Evolutionary conservation across 345 rosid species (phyloP).

Genomic region (sweet orange (Citrus sinensis)): DNA sequence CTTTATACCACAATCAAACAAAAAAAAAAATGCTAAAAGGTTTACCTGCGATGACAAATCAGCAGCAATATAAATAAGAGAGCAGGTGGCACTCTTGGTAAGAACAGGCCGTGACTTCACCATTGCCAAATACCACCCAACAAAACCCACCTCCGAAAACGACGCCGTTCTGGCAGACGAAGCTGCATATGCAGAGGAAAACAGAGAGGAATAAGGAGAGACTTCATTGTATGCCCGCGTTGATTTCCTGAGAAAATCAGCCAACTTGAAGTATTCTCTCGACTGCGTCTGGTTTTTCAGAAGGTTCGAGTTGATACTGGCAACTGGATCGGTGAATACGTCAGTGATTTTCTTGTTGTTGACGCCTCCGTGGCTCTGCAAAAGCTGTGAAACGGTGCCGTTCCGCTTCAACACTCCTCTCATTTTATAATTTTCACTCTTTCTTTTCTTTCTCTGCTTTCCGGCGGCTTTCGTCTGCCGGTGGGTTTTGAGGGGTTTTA

Average conservation of each 20-base stretch:
- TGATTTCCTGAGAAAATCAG: constrained; percentile 33
- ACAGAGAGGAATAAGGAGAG: constrained; percentile 19
- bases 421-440: constrained; percentile 17
- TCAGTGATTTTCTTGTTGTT: constrained; percentile 1
- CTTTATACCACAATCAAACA: neutral
- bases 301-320: constrained; percentile 6
- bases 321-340: constrained; percentile 21
- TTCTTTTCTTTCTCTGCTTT: no score
- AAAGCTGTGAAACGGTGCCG: constrained; percentile 27
- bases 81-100: constrained; percentile 67
- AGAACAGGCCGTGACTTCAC: constrained; percentile 75
- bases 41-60: constrained; percentile 90
- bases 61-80: constrained; percentile 77
- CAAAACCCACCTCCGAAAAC: constrained; percentile 41
- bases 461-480: neutral
- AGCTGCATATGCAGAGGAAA: constrained; percentile 29
- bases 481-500: neutral
- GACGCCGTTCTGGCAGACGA: constrained; percentile 30
- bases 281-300: constrained; percentile 32
- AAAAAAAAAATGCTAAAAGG: neutral
- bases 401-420: constrained; percentile 35
- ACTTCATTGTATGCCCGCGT: constrained; percentile 25
- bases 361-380: constrained; percentile 13
- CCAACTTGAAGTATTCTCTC: constrained; percentile 42
- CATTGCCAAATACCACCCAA: constrained; percentile 86